Base-by-base conservation (phyloP, 345 rosid genomes). In the Pistacia vera region DNA sequence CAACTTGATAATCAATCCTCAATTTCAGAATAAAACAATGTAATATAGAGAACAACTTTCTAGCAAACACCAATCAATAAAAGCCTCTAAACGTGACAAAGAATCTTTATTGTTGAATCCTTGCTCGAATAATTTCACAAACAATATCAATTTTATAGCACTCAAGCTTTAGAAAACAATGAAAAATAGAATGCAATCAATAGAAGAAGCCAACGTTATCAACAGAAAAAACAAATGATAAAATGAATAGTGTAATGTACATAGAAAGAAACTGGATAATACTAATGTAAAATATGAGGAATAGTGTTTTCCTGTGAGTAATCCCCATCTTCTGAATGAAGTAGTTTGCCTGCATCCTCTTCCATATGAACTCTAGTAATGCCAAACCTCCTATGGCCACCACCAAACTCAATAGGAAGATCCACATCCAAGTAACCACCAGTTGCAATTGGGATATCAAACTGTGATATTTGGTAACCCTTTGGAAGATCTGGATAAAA, bases 401-500 rank as follows among this genome's bases (percentile, higher is more conserved):
- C 97, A 74, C 99, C 97, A 85, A 87, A 90, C 76, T 96, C 99
- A 74, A 93, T 77, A 0, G 98, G 97, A 65, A 96, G 86, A 82
- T 96, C 98, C 86, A 93, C 80, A 79, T 96, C 97, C 76, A 96
- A 72, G 69, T 81, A 81, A 33, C 99, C 99, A 35, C 86, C 86
- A 59, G 82, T 72, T 8, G 97, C 97, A 80, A 96, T 91, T 2
- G 99, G 99, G 63, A 93, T 85, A 85, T 93, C 99, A 83, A 96
- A 96, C 82, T 93, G 97, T 62, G 98, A 95, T 82, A 95, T 92
- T 78, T 95, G 99, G 77, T 93, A 95, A 28, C 97, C 99, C 78
- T 95, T 95, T 20, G 99, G 99, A 58, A 95, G 97, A 83, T 95
- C 99, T 4, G 99, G 98, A 75, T 95, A 93, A 71, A 95, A 92